Evolutionary conservation across 2,329 filamentous ascomycete genomes (phyloP).

Genomic region (Ustulina deusta): DNA sequence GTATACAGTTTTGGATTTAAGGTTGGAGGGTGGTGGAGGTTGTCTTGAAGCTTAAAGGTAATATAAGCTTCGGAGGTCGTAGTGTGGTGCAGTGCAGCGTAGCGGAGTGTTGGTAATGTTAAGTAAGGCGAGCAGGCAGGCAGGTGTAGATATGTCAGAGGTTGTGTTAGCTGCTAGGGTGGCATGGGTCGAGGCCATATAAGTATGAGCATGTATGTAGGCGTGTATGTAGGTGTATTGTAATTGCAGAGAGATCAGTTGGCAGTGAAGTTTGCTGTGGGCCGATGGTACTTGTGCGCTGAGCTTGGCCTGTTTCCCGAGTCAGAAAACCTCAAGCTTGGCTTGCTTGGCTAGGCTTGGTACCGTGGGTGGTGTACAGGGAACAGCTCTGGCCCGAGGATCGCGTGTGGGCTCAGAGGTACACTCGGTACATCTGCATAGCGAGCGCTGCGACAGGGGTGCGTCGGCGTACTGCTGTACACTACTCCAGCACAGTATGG

Average conservation of each 20-base stretch:
- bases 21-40: slow-evolving; percentile 15
- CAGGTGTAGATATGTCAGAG: background rate
- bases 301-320: slow-evolving; percentile 26
- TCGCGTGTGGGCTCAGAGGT: slow-evolving; percentile 15
- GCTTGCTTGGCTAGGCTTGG: slow-evolving; percentile 23
- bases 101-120: background rate
- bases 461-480: no score
- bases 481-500: background rate
- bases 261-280: slow-evolving; percentile 15
- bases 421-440: no score
- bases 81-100: background rate
- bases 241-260: background rate
- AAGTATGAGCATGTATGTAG: background rate
- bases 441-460: background rate
- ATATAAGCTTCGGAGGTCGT: slow-evolving; percentile 20
- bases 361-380: background rate
- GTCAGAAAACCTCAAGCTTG: slow-evolving; percentile 36
- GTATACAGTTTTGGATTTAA: slow-evolving; percentile 7
- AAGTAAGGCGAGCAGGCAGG: background rate
- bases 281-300: background rate
- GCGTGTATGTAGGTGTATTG: background rate
- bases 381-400: slow-evolving; percentile 7
- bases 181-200: slow-evolving; percentile 11
- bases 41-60: slow-evolving; percentile 21
- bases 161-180: slow-evolving; percentile 18